Base-by-base conservation (phyloP, 2,329 filamentous ascomycete genomes). In the Cytospora leucostoma region DNA sequence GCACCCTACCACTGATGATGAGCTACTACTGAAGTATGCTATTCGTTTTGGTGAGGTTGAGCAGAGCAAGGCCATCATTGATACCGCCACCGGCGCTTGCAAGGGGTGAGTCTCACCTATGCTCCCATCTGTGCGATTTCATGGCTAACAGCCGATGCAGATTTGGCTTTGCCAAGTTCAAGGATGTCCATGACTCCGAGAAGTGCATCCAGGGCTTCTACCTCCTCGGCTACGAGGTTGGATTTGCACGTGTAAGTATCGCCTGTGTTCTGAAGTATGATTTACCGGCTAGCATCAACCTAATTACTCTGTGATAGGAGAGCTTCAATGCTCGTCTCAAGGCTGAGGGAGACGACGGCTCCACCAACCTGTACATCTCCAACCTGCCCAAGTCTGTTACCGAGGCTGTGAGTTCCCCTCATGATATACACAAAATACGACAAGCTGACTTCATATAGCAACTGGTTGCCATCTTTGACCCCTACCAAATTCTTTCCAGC, bases 321-420 rank as follows among this genome's bases (percentile, higher is more conserved):
- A 98, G 94, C 21, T 97, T 98, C 80, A 99, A 99, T 77, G 93
- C 93, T 69, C 93, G 96, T 70, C 90, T 99, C 71, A 98, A 99
- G 83, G 94, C 95, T 53, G 91, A 98, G 72, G 90, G 93, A 62
- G 94, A 99, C 72, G 91, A 90, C 59, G 73, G 78, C 50, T 98
- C 96, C 54, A 98, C 95, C 68, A 99, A 99, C 74, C 85, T 99
- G 67, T 99, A 99, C 77, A 93, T 98, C 67, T 99, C 96, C 34
- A 99, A 98, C 77, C 85, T 99, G 52, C 95, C 95, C 40, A 93
- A 94, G 77, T 87, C 88, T 67, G 88, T 96, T 83, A 96, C 91
- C 59, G 96, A 99, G 80, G 88, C 92, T 70, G 93, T 94, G 77
- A 74, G 89, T 80, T 7, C 21, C 47, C 7, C 12, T 7, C 27